Evolutionary conservation across 345 rosid genomes (phyloP).

Genomic region (Gossypium arboreum): DNA sequence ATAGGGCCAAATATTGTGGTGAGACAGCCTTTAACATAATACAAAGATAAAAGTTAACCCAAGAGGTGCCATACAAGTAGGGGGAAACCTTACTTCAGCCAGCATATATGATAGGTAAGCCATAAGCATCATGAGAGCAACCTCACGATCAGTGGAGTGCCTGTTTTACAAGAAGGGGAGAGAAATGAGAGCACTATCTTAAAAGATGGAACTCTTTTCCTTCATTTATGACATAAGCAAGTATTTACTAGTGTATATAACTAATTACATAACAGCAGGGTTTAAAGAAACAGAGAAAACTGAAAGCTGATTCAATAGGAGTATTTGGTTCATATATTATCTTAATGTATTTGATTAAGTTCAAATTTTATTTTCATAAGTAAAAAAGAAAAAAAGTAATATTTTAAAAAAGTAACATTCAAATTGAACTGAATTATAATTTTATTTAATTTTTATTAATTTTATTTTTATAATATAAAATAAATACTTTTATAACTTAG

Average conservation of each 20-base stretch:
- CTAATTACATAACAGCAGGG: neutral
- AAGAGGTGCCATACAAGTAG: constrained; percentile 15
- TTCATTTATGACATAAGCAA: neutral
- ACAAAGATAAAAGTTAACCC: neutral
- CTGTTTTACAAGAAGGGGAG: constrained; percentile 28
- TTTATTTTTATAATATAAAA: no score
- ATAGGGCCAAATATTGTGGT: neutral
- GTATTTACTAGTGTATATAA: neutral
- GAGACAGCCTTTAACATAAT: constrained; percentile 6
- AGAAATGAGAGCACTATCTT: neutral
- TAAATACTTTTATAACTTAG: no score
- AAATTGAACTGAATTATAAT: no score
- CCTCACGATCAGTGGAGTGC: constrained; percentile 91
- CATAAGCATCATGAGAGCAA: constrained; percentile 93
- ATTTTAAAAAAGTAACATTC: no score
- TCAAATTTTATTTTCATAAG: no score
- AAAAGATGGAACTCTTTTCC: neutral
- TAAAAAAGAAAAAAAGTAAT: no score
- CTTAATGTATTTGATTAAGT: no score
- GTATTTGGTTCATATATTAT: no score
- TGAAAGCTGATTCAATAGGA: no score
- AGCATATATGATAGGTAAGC: constrained; percentile 91
- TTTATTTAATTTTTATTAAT: no score
- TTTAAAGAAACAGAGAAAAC: no score
- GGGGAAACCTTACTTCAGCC: constrained; percentile 61